Base-by-base conservation (phyloP, 2,329 filamentous ascomycete species). In the Tolypocladium inflatum region DNA sequence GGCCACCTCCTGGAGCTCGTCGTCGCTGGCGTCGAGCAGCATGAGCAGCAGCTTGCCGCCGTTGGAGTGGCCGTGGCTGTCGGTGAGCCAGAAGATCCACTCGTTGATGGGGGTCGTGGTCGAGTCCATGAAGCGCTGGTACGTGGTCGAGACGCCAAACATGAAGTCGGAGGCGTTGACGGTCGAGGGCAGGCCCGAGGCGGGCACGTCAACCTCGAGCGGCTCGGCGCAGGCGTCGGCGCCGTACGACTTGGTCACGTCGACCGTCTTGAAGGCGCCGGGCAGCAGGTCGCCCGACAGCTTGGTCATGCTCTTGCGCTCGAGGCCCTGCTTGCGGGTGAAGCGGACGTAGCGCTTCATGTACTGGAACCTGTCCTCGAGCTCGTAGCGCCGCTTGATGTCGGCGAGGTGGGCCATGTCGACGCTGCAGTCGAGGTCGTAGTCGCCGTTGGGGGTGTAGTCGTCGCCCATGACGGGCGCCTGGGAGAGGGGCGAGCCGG, bases 51-150 rank as follows among this genome's bases (percentile, higher is more conserved):
- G 71, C 66, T 83, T 82, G 51, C 76, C 81, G 21, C 81, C 81
- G 62, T 84, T 84, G 38, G 80, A 80, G 56, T 75, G 71, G 51
- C 81, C 80, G 54, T 76, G 74, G 59, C 79, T 77, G 64, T 84
- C 79, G 3, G 81, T 84, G 59, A 84, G 73, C 81, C 81, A 84
- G 68, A 80, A 83, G 6, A 78, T 76, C 82, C 82, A 84, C 66
- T 84, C 81, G 61, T 79, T 78, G 55, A 83, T 77, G 0, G 80
- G 79, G 56, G 74, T 79, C 2, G 78, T 82, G 57, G 74, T 74
- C 0, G 75, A 70, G 61, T 81, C 77, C 64, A 72, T 79, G 63
- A 84, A 79, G 58, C 80, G 73, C 62, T 78, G 73, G 70, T 80
- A 83, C 2, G 80, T 83, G 10, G 81, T 84, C 1, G 81, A 84